These are phyloP conservation scores for Pythium biforme DNA, from an alignment of 352 stramenopile genomes.

Conservation along the genomic window DNA sequence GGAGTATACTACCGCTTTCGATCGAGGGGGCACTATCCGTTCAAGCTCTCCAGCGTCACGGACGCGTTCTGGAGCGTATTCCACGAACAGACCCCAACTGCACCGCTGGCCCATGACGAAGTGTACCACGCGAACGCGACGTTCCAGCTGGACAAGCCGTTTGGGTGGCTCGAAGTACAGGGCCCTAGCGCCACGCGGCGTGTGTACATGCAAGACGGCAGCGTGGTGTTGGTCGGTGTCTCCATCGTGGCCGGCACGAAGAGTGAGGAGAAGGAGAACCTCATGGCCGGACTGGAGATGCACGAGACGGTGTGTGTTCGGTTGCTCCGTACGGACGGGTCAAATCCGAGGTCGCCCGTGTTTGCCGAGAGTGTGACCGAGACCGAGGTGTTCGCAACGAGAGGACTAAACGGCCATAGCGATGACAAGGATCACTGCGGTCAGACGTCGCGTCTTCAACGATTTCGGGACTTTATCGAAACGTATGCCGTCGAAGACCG, in stretches of 20 bases:
- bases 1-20: not conserved
- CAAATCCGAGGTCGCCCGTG: not conserved
- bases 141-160: not conserved
- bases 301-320: not conserved
- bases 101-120: not conserved
- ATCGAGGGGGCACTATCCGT: not conserved
- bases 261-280: not conserved
- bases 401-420: no score
- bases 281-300: constrained; percentile 2
- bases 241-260: not conserved
- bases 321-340: not conserved
- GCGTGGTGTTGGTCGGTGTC: not conserved
- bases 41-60: not conserved
- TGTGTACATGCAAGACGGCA: not conserved
- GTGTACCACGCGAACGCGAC: not conserved
- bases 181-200: not conserved
- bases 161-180: not conserved
- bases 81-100: not conserved
- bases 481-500: not conserved
- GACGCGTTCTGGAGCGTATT: not conserved
- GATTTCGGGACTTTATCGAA: not conserved
- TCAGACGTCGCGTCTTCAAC: not conserved
- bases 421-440: not conserved
- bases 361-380: not conserved
- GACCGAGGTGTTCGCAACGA: not conserved